These are phyloP conservation scores for Avena sativa DNA, from an alignment of 176 grass and related monocot species.

Conservation along the genomic window DNA sequence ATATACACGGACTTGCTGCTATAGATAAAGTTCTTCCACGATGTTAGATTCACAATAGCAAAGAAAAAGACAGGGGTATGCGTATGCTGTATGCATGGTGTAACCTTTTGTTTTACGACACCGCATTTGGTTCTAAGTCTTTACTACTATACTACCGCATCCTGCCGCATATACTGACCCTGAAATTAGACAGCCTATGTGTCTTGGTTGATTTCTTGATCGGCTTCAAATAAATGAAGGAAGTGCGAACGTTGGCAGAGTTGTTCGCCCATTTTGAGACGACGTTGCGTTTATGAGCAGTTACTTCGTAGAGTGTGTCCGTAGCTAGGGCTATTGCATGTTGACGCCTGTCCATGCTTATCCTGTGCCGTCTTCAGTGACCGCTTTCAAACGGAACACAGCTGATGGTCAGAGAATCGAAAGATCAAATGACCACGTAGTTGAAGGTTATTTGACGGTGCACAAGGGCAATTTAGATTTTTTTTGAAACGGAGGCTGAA, in stretches of 20 bases:
- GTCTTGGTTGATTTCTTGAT: background rate
- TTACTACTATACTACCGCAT: background rate
- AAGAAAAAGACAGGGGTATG: too few species aligned
- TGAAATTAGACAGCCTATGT: background rate
- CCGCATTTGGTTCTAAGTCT: background rate
- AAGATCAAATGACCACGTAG: background rate
- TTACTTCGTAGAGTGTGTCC: background rate
- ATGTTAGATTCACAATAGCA: background rate
- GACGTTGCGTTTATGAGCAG: conserved; percentile 19
- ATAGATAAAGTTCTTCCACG: background rate
- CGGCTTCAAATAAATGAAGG: conserved; percentile 2
- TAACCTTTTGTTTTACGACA: background rate
- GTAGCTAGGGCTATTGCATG: background rate
- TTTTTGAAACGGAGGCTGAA: too few species aligned
- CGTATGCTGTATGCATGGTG: too few species aligned
- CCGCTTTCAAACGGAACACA: conserved; percentile 18
- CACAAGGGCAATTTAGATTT: background rate
- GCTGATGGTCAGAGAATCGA: background rate
- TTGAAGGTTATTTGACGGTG: background rate
- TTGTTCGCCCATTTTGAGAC: conserved; percentile 33
- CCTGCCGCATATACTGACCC: too few species aligned
- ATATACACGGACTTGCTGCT: background rate
- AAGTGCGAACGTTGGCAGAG: background rate
- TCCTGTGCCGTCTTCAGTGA: conserved; percentile 22
- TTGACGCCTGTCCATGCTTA: conserved; percentile 25